Conservation (phyloP, 164 flowering plant species). For the Nelumbo lutea region DNA sequence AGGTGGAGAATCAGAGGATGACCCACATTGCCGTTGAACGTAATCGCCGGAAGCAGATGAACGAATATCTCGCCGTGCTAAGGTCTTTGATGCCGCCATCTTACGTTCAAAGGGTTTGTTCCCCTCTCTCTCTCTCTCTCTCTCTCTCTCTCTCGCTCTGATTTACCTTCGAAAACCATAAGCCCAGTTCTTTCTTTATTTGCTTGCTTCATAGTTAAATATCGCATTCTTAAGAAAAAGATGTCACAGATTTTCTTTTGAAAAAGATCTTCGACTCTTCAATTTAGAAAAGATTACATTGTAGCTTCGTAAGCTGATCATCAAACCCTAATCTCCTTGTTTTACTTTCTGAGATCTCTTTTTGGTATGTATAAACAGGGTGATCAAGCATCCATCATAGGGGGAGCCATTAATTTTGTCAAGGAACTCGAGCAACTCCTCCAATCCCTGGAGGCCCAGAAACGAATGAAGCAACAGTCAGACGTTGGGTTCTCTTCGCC, state of each 20-base stretch:
- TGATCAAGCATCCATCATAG: conserved; percentile 91
- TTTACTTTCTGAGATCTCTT: background rate
- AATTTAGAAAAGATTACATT: no score
- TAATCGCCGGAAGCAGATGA: conserved; percentile 60
- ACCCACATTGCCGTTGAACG: conserved; percentile 64
- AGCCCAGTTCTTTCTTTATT: background rate
- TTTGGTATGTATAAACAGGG: conserved; percentile 33
- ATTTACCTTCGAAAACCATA: background rate
- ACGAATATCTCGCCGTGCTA: conserved; percentile 48
- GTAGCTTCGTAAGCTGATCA: no score
- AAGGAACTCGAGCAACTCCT: conserved; percentile 83
- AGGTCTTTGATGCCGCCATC: conserved; percentile 54
- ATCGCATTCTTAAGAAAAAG: no score
- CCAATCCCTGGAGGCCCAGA: conserved; percentile 50
- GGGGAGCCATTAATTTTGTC: conserved; percentile 89
- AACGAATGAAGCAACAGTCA: conserved; percentile 16
- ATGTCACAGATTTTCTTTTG: no score
- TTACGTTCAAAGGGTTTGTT: conserved; percentile 51
- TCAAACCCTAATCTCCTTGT: background rate
- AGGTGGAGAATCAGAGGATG: conserved; percentile 57
- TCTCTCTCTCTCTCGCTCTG: conserved; percentile 9
- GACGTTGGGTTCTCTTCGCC: conserved; percentile 14
- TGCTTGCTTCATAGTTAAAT: no score
- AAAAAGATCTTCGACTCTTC: no score
- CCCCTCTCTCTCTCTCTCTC: background rate